Conservation (phyloP, 2,329 filamentous ascomycete genomes). For the Grosmannia clavigera region DNA sequence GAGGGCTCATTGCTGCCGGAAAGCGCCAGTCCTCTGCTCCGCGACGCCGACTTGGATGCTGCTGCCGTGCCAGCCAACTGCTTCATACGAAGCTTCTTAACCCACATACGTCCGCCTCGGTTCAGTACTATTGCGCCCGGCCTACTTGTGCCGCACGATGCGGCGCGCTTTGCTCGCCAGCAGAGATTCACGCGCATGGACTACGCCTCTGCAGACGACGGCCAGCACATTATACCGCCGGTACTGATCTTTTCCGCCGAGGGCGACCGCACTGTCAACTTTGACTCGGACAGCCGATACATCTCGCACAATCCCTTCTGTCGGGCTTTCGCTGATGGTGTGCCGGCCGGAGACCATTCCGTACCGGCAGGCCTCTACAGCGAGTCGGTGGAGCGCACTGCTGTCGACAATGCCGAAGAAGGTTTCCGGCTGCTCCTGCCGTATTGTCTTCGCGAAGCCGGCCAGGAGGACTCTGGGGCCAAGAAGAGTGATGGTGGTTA, state of each 20-base stretch:
- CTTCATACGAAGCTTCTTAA: not conserved
- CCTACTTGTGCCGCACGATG: not conserved
- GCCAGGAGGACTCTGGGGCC: not conserved
- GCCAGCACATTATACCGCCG: not conserved
- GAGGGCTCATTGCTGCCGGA: not conserved
- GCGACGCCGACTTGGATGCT: not conserved
- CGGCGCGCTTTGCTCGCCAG: not conserved
- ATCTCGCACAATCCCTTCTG: not conserved
- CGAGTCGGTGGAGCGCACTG: not conserved
- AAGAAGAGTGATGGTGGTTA: not conserved
- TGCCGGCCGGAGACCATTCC: not conserved
- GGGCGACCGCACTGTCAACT: not conserved
- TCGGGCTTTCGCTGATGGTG: not conserved
- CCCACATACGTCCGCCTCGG: not conserved
- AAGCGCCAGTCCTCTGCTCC: not conserved
- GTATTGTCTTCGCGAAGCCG: not conserved
- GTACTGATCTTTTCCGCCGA: not conserved
- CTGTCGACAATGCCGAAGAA: not conserved
- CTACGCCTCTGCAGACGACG: not conserved
- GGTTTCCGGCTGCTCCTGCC: not conserved
- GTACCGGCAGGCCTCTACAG: not conserved
- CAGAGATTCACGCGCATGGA: not conserved
- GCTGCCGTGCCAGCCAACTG: not conserved
- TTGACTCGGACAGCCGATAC: not conserved
- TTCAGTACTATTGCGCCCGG: not conserved